These are phyloP conservation scores for Amanita molliuscula DNA, from an alignment of 768 basidiomycete genomes.

Conservation along the genomic window DNA sequence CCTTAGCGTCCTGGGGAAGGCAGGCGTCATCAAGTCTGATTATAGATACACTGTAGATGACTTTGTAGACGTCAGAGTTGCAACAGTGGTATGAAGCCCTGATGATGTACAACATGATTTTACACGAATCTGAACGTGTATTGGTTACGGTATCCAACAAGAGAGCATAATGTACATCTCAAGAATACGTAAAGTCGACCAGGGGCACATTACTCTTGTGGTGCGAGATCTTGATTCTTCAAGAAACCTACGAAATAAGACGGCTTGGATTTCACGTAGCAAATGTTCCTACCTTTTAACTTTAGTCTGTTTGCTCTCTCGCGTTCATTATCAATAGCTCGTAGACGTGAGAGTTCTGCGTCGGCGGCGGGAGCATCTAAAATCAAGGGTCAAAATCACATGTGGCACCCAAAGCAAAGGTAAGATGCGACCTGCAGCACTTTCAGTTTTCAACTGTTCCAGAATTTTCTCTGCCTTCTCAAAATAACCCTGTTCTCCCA, in stretches of 20 bases:
- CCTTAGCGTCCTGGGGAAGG: slow-evolving; percentile 59
- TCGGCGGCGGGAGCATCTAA: slow-evolving; percentile 49
- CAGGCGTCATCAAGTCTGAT: slow-evolving; percentile 60
- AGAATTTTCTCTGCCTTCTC: slow-evolving; percentile 63
- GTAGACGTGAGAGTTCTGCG: slow-evolving; percentile 55
- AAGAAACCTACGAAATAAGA: slow-evolving; percentile 34
- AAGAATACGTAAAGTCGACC: not conserved
- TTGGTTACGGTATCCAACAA: not conserved
- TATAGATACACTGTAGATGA: slow-evolving; percentile 42
- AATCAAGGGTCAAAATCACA: not conserved
- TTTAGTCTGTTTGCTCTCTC: slow-evolving; percentile 59
- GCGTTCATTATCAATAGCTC: slow-evolving; percentile 53
- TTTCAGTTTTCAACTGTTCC: slow-evolving; percentile 53
- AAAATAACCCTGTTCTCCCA: slow-evolving; percentile 66
- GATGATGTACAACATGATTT: not conserved
- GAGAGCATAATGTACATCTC: not conserved
- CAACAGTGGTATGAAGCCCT: slow-evolving; percentile 27
- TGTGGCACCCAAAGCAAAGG: not conserved
- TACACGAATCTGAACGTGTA: not conserved
- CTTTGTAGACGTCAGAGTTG: slow-evolving; percentile 52
- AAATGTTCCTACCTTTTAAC: slow-evolving; percentile 46
- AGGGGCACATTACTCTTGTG: slow-evolving; percentile 11
- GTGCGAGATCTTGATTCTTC: slow-evolving; percentile 23
- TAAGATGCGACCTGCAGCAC: slow-evolving; percentile 38
- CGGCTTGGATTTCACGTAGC: not conserved